A percentile compares a stretch with the other conserved stretches of the same genome.
These are phyloP conservation scores for Aspergillus calidoustus DNA, from an alignment of 2,329 filamentous ascomycete species.

Conservation along the genomic window DNA sequence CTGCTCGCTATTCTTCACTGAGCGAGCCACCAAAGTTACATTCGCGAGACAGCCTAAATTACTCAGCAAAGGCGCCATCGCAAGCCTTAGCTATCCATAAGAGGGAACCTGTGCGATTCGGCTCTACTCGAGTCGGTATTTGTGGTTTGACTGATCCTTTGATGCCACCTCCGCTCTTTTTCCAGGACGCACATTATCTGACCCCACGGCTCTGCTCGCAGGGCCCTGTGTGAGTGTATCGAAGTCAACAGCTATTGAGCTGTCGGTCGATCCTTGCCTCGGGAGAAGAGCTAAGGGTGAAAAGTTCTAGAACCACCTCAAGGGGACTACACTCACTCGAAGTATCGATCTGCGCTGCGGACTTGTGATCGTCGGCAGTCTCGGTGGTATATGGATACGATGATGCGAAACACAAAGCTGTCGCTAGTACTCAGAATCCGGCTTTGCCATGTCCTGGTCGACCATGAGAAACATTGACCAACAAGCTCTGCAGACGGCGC, in stretches of 20 bases:
- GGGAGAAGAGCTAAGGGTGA: neutral
- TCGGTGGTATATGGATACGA: neutral
- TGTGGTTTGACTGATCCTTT: neutral
- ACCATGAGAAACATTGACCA: neutral
- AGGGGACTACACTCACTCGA: neutral
- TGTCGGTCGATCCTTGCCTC: neutral
- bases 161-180: neutral
- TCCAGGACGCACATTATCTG: neutral
- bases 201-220: neutral
- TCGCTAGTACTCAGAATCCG: neutral
- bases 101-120: slow-evolving; percentile 2
- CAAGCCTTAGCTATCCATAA: neutral
- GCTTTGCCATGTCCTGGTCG: neutral
- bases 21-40: neutral
- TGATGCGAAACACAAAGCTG: neutral
- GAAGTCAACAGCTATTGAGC: neutral
- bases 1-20: neutral
- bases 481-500: neutral
- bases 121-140: neutral
- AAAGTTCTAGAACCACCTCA: neutral
- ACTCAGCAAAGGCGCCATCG: neutral
- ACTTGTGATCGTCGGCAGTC: slow-evolving; percentile 1
- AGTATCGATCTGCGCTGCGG: neutral
- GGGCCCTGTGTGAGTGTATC: too few relatives aligned
- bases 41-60: neutral